Evolutionary conservation across 345 rosid genomes (phyloP).

Genomic region (Salix udensis): DNA sequence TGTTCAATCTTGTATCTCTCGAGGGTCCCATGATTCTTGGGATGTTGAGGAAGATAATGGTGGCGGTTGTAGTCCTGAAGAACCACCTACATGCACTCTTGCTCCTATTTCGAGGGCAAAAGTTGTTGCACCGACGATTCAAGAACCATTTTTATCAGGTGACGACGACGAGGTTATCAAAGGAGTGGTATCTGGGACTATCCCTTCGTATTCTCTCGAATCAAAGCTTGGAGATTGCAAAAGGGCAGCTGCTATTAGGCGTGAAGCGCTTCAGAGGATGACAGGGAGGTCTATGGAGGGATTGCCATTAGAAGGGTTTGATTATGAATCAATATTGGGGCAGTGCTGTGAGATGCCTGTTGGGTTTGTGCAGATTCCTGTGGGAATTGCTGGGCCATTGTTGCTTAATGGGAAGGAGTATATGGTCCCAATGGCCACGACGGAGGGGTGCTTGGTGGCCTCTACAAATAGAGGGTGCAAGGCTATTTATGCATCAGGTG

Average conservation of each 20-base stretch:
- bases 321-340: slow-evolving; percentile 46
- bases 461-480: slow-evolving; percentile 57
- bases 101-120: background rate
- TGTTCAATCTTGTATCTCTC: slow-evolving; percentile 69
- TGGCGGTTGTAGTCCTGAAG: background rate
- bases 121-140: background rate
- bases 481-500: slow-evolving; percentile 43
- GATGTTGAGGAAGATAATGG: slow-evolving; percentile 37
- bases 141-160: slow-evolving; percentile 1
- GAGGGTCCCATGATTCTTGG: slow-evolving; percentile 64
- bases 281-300: slow-evolving; percentile 41
- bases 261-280: slow-evolving; percentile 41
- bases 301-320: slow-evolving; percentile 43
- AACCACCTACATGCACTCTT: background rate
- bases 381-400: slow-evolving; percentile 54
- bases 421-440: slow-evolving; percentile 53
- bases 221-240: slow-evolving; percentile 41
- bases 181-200: slow-evolving; percentile 31
- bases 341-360: slow-evolving; percentile 65
- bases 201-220: slow-evolving; percentile 40
- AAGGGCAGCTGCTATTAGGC: slow-evolving; percentile 37
- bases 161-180: slow-evolving; percentile 37
- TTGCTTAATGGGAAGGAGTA: slow-evolving; percentile 43
- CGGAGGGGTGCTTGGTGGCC: slow-evolving; percentile 57
- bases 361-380: slow-evolving; percentile 58